Base-by-base conservation (phyloP, 805 yeast species). In the Gaillardinia entomophila region DNA sequence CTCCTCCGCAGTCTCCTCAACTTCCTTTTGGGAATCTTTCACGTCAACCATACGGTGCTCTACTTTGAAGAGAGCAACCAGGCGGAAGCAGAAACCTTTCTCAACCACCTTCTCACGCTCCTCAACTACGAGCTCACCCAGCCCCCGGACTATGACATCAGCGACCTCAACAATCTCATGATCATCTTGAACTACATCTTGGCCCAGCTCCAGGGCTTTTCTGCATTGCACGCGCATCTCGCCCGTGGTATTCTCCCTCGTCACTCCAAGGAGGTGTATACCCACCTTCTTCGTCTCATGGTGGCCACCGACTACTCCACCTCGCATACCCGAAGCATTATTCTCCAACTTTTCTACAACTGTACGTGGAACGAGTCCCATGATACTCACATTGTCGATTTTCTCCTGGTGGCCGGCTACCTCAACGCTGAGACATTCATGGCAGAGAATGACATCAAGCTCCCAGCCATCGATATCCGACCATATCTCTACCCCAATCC, bases 331-430 rank as follows among this genome's bases (percentile, higher is more conserved):
- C 45, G 37, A 24, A 38, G 36, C 12, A 37, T 45, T 22, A 41
- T 46, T 6, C 16, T 49, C 4, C 41, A 41, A 10, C 31, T 44
- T 16, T 38, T 36, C 19, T 53, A 41, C 30, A 36, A 42, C 19
- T 29, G 43, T 20, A 37, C 46, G 19, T 47, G 42, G 42, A 17
- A 36, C 6, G 27, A 33, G 12, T 38, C 40, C 16, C 17, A 28
- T 4, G 26, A 29, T n/a, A n/a, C 18, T n/a, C 49, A 45, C 3
- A 33, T 39, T 6, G 12, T 6, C 2, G 13, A 27, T 13, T 54
- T 51, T 35, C 32, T 54, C 12, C 48, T 46, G n/a, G 30, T 43
- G 6, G 47, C 51, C 3, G 61, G 61, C 4, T 49, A 36, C 28
- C 19, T 38, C 6, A 38, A 42, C 23, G 43, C 43, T 8, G 31